Evolutionary conservation across 495 filamentous ascomycete species (phyloP).

Genomic region (Glonium stellatum): DNA sequence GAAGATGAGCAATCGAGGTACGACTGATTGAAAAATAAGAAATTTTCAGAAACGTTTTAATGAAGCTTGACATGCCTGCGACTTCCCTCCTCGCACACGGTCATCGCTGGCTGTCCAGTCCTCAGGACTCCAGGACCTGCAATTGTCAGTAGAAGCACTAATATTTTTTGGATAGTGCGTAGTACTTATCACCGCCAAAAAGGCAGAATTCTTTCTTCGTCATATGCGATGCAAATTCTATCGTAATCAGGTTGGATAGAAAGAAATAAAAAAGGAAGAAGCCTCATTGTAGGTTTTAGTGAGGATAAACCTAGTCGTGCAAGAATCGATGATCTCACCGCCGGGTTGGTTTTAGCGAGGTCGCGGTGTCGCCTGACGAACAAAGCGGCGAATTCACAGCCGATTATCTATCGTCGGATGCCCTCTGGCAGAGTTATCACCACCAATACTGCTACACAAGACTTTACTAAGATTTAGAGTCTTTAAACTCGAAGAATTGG

Average conservation of each 20-base stretch:
- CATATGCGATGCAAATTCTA: background rate
- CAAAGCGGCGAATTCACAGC: background rate
- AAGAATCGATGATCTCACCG: conserved; percentile 15
- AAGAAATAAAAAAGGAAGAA: background rate
- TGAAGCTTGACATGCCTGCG: conserved; percentile 27
- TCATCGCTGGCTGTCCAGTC: conserved; percentile 68
- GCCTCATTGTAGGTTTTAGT: background rate
- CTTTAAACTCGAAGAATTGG: conserved; percentile 11
- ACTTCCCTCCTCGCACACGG: conserved; percentile 63
- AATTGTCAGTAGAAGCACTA: background rate
- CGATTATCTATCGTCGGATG: background rate
- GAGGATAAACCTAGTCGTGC: background rate
- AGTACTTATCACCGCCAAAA: conserved; percentile 46
- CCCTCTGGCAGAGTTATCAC: background rate
- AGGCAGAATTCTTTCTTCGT: conserved; percentile 24
- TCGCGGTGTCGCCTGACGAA: background rate
- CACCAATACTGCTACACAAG: background rate
- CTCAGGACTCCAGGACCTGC: conserved; percentile 51
- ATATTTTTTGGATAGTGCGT: background rate
- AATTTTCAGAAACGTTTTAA: background rate
- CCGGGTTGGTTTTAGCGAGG: background rate
- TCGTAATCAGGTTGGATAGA: background rate
- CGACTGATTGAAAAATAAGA: conserved; percentile 38
- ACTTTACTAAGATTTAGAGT: background rate
- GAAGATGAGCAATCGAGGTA: conserved; percentile 38